Evolutionary conservation across 2,329 filamentous ascomycete genomes (phyloP).

Genomic region (Neonectria ditissima): DNA sequence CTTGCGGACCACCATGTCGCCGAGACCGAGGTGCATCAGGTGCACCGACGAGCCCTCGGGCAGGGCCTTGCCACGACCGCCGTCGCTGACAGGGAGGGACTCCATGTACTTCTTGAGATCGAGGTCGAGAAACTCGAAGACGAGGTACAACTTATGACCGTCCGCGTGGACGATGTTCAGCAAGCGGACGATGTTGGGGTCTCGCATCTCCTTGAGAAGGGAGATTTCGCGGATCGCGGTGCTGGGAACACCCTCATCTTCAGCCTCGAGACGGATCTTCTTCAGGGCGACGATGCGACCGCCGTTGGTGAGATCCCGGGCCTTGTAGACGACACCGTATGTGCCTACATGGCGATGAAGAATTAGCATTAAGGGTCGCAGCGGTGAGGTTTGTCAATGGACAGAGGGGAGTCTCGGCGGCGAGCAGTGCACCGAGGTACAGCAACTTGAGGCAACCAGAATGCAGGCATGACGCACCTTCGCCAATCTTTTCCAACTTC

Average conservation of each 20-base stretch:
- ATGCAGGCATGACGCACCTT: conserved; percentile 70
- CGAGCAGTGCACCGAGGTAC: not conserved
- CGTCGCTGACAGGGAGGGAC: conserved; percentile 83
- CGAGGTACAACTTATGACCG: conserved; percentile 93
- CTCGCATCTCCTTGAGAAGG: conserved; percentile 92
- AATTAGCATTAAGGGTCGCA: conserved; percentile 5
- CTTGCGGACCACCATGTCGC: conserved; percentile 86
- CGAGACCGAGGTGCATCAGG: conserved; percentile 76
- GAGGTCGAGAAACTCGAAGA: conserved; percentile 90
- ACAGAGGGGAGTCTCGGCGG: not conserved
- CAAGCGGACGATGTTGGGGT: conserved; percentile 88
- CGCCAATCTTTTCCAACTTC: conserved; percentile 95
- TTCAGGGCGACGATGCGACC: conserved; percentile 92
- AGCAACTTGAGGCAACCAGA: conserved; percentile 5
- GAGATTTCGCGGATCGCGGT: conserved; percentile 96
- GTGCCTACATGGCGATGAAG: conserved; percentile 73
- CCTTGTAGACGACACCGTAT: conserved; percentile 96
- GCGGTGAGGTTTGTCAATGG: conserved; percentile 10
- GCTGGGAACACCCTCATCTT: conserved; percentile 93
- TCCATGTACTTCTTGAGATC: conserved; percentile 98
- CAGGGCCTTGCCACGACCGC: conserved; percentile 85
- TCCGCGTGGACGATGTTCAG: conserved; percentile 95
- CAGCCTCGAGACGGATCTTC: conserved; percentile 94
- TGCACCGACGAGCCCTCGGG: conserved; percentile 79
- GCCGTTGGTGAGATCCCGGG: conserved; percentile 82